These are phyloP conservation scores for Erigeron canadensis DNA, from an alignment of 129 eudicot genomes.

Conservation along the genomic window DNA sequence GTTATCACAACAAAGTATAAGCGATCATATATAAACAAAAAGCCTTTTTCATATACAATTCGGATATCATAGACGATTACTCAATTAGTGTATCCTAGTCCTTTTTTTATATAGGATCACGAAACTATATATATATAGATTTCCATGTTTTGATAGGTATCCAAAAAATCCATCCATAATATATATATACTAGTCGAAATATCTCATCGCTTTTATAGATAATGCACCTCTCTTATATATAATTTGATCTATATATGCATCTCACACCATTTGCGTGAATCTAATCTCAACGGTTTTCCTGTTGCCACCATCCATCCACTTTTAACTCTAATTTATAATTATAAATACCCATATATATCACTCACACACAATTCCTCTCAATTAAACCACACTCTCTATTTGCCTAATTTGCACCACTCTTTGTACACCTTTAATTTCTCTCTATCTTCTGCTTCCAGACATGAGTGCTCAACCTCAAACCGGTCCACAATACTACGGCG, in stretches of 20 bases:
- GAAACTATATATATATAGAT: too few species aligned
- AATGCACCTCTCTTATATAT: slow-evolving; percentile 7
- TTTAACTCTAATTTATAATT: slow-evolving; percentile 24
- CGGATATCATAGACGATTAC: too few species aligned
- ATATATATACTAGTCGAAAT: too few species aligned
- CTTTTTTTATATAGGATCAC: too few species aligned
- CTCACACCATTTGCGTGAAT: slow-evolving; percentile 34
- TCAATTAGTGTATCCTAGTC: too few species aligned
- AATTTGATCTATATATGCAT: slow-evolving; percentile 5
- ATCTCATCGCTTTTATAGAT: not conserved
- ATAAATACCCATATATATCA: not conserved
- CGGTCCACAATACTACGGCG: slow-evolving; percentile 14
- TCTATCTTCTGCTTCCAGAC: slow-evolving; percentile 2
- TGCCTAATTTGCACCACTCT: slow-evolving; percentile 2
- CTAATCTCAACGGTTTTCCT: slow-evolving; percentile 30
- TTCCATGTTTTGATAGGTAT: too few species aligned
- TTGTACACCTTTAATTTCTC: not conserved
- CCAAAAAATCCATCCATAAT: too few species aligned
- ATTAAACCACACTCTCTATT: not conserved
- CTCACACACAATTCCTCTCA: not conserved
- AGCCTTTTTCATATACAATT: too few species aligned
- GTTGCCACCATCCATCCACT: slow-evolving; percentile 13
- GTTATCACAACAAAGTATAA: too few species aligned
- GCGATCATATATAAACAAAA: too few species aligned
- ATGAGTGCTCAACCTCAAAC: slow-evolving; percentile 30